These are phyloP conservation scores for Cryptococcus sp. DNA, from an alignment of 1,284 basidiomycete genomes.

Conservation along the genomic window DNA sequence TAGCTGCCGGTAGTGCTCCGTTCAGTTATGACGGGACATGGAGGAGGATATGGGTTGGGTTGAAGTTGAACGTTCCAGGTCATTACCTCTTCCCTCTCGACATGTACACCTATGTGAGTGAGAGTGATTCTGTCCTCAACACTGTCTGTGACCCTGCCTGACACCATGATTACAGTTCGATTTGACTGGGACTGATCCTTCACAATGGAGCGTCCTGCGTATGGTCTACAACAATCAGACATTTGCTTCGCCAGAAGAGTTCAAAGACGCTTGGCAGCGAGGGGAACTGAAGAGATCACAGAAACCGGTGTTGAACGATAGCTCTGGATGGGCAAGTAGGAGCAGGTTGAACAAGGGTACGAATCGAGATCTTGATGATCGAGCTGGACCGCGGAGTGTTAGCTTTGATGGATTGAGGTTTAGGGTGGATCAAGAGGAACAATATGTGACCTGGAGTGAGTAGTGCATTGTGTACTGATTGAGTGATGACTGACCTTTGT, in stretches of 20 bases:
- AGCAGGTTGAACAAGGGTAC: constrained; percentile 51
- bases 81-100: constrained; percentile 61
- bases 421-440: constrained; percentile 59
- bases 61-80: constrained; percentile 26
- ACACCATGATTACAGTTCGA: constrained; percentile 60
- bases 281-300: constrained; percentile 58
- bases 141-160: not conserved
- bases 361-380: constrained; percentile 61
- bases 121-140: not conserved
- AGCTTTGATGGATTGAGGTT: constrained; percentile 63
- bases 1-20: constrained; percentile 6
- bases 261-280: constrained; percentile 60
- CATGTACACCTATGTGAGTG: constrained; percentile 46
- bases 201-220: constrained; percentile 60
- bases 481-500: not conserved
- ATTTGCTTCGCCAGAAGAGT: constrained; percentile 57
- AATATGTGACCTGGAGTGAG: constrained; percentile 64
- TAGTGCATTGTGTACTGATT: constrained; percentile 9
- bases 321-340: constrained; percentile 46
- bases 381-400: constrained; percentile 63
- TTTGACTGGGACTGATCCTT: constrained; percentile 60
- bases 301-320: constrained; percentile 46
- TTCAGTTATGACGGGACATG: constrained; percentile 61
- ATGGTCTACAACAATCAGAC: constrained; percentile 64
- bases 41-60: constrained; percentile 48